phyloP scores from a whole-genome alignment of 768 basidiomycete genomes.

The Lactarius hatsudake region DNA sequence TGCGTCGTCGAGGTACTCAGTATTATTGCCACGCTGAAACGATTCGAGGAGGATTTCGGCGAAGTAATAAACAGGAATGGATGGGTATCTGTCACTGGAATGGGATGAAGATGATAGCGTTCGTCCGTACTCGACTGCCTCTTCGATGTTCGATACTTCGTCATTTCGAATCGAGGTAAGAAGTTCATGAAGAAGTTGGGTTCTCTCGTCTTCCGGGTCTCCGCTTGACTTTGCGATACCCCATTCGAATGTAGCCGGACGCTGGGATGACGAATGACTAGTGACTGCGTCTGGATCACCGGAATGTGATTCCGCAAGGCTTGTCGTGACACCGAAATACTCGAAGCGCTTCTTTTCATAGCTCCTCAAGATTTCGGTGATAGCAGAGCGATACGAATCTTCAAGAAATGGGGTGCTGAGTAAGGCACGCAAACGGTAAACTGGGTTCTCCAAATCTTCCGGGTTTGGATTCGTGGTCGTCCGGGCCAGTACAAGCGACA shows the following conservation, averaged over 20 bases:
- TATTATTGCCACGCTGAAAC: neutral
- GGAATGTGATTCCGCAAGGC: neutral
- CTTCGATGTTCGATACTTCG: neutral
- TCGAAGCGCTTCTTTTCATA: neutral
- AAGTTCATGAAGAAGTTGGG: neutral
- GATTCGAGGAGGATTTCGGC: neutral
- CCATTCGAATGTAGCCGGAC: neutral
- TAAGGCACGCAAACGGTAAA: neutral
- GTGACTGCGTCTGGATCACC: neutral
- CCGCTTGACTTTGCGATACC: neutral
- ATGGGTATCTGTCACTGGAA: too few relatives aligned
- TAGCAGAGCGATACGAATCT: neutral
- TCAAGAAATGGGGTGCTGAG: neutral
- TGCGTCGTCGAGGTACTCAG: neutral
- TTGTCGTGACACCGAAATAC: neutral
- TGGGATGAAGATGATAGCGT: neutral
- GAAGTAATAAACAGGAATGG: neutral
- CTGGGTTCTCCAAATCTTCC: neutral
- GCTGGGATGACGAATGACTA: neutral
- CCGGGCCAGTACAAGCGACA: neutral
- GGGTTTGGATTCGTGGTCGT: neutral
- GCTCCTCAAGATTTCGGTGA: neutral
- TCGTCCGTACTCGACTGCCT: neutral
- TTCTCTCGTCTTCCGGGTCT: neutral
- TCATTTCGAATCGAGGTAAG: neutral